Evolutionary conservation across 345 rosid genomes (phyloP).

Genomic region (Camelina sativa): DNA sequence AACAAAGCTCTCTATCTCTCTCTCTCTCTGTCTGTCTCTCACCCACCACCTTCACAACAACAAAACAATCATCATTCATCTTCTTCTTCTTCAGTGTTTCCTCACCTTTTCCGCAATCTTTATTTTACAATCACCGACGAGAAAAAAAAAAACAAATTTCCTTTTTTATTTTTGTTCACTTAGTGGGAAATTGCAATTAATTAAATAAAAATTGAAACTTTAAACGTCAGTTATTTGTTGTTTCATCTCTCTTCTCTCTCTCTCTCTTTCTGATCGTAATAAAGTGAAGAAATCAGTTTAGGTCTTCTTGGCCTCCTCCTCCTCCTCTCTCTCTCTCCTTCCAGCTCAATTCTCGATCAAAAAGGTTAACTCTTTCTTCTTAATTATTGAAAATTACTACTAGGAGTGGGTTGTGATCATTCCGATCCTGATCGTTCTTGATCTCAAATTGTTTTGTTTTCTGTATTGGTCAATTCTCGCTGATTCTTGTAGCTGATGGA

Average conservation of each 20-base stretch:
- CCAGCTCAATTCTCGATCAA: slow-evolving; percentile 27
- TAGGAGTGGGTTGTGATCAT: slow-evolving; percentile 5
- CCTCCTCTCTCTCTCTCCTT: slow-evolving; percentile 4
- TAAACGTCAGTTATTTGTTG: slow-evolving; percentile 34
- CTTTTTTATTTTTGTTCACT: slow-evolving; percentile 4
- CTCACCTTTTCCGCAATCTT: slow-evolving; percentile 37
- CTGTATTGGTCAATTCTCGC: neutral
- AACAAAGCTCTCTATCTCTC: slow-evolving; percentile 21
- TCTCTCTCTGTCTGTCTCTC: slow-evolving; percentile 27
- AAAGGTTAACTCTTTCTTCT: slow-evolving; percentile 24
- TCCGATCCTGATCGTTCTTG: slow-evolving; percentile 7
- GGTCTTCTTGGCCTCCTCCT: slow-evolving; percentile 28
- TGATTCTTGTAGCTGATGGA: neutral
- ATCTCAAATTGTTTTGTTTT: slow-evolving; percentile 15
- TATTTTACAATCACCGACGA: slow-evolving; percentile 1
- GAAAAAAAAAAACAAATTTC: neutral
- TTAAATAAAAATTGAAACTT: neutral
- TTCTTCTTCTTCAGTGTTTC: slow-evolving; percentile 30
- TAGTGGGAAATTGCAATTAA: slow-evolving; percentile 30
- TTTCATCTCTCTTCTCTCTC: slow-evolving; percentile 27
- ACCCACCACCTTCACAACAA: slow-evolving; percentile 31
- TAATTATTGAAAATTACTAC: neutral
- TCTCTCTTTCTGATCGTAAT: slow-evolving; percentile 8
- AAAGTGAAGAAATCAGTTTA: neutral
- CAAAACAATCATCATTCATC: slow-evolving; percentile 28